These are phyloP conservation scores for Fusarium sp. DNA, from an alignment of 2,329 filamentous ascomycete genomes.

Conservation along the genomic window DNA sequence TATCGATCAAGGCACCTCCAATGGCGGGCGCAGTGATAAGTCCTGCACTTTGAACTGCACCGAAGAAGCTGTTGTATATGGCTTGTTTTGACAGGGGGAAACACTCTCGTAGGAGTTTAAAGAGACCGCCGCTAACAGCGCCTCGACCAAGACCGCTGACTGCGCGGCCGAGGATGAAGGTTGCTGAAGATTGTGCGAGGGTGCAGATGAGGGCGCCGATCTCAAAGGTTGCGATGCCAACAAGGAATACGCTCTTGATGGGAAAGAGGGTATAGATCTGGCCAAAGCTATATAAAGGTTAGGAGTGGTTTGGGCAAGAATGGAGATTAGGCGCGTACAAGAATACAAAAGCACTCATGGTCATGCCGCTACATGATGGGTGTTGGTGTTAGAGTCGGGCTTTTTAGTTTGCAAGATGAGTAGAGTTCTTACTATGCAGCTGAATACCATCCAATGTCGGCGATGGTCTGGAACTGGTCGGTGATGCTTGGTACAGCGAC, in stretches of 20 bases:
- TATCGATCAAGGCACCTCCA: slow-evolving; percentile 35
- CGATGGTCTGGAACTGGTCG: slow-evolving; percentile 41
- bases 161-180: slow-evolving; percentile 53
- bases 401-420: accelerated
- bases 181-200: slow-evolving; percentile 49
- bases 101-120: slow-evolving; percentile 40
- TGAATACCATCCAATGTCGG: slow-evolving; percentile 44
- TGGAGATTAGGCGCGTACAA: slow-evolving; percentile 7
- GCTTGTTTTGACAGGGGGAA: slow-evolving; percentile 39
- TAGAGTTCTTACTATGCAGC: slow-evolving; percentile 36
- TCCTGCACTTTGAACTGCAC: slow-evolving; percentile 31
- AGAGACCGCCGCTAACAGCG: slow-evolving; percentile 40
- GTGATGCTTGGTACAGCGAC: slow-evolving; percentile 42
- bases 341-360: slow-evolving; percentile 41
- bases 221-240: slow-evolving; percentile 47
- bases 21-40: slow-evolving; percentile 38
- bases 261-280: slow-evolving; percentile 48
- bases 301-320: background rate
- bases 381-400: background rate
- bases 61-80: slow-evolving; percentile 36
- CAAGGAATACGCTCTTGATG: slow-evolving; percentile 46
- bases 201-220: slow-evolving; percentile 51
- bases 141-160: slow-evolving; percentile 50
- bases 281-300: slow-evolving; percentile 37
- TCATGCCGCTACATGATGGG: slow-evolving; percentile 30